Percentiles rank a stretch among this genome's conserved stretches.
Conservation (phyloP, 228 moss, liverwort and hornwort species). For the Sphagnum fallax region DNA sequence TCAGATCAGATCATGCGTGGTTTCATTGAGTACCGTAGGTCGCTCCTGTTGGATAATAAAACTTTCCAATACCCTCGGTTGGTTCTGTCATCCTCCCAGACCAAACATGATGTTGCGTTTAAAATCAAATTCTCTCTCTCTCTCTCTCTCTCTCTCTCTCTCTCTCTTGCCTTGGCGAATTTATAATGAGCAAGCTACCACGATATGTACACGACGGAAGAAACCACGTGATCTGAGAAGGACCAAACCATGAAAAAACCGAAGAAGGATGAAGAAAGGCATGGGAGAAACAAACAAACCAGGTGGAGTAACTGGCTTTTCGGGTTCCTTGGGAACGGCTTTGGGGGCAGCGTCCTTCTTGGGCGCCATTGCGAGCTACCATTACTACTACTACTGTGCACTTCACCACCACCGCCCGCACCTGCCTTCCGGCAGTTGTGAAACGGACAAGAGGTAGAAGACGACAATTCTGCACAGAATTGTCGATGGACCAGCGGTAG, state of each 20-base stretch:
- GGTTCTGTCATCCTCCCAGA: not conserved
- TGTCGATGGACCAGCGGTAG: no score
- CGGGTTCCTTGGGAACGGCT: not conserved
- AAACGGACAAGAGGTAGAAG: no score
- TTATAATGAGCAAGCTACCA: no score
- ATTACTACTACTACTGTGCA: no score
- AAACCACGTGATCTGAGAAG: not conserved
- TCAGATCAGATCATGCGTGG: no score
- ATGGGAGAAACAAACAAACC: not conserved
- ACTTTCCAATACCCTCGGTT: slow-evolving; percentile 21
- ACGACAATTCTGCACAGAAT: no score
- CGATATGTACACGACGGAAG: not conserved
- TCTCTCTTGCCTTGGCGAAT: not conserved
- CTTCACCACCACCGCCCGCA: no score
- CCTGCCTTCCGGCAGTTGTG: no score
- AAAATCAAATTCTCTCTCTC: not conserved
- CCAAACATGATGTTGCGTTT: not conserved
- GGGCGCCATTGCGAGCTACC: slow-evolving; percentile 9
- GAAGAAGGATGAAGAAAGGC: not conserved
- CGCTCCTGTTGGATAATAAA: slow-evolving; percentile 42
- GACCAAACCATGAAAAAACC: not conserved
- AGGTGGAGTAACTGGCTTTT: not conserved
- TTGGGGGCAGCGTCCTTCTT: slow-evolving; percentile 9
- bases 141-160: not conserved
- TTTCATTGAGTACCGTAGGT: slow-evolving; percentile 22